A percentile compares a stretch with the other conserved stretches of the same genome.
Conservation (phyloP, 495 filamentous ascomycete genomes). For the Antarctomyces pellizariae region DNA sequence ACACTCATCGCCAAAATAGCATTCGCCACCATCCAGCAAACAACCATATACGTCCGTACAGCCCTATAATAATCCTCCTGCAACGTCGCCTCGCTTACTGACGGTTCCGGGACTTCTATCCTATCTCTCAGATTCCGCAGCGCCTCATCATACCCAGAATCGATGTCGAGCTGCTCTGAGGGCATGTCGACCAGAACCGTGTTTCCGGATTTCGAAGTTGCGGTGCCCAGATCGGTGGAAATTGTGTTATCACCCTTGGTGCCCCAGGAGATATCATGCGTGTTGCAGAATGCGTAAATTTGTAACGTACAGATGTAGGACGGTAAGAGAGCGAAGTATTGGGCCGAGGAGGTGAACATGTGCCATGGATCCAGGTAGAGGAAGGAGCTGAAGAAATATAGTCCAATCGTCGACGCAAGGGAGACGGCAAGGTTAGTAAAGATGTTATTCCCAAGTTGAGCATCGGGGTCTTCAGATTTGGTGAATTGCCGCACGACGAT, state of each 20-base stretch:
- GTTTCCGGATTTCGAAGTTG: slow-evolving; percentile 41
- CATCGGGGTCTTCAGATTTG: slow-evolving; percentile 20
- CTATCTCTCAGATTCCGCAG: slow-evolving; percentile 88
- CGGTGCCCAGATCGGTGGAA: slow-evolving; percentile 73
- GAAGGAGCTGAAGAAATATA: slow-evolving; percentile 93
- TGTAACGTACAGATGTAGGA: slow-evolving; percentile 92
- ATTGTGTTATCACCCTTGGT: slow-evolving; percentile 96
- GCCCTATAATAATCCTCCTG: slow-evolving; percentile 98
- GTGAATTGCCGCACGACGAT: slow-evolving; percentile 66
- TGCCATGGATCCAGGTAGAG: slow-evolving; percentile 98
- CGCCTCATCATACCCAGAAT: slow-evolving; percentile 91
- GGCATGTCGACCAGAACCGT: slow-evolving; percentile 89
- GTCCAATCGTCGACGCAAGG: slow-evolving; percentile 66
- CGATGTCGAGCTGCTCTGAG: slow-evolving; percentile 90
- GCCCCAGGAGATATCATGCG: slow-evolving; percentile 96
- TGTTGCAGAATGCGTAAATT: slow-evolving; percentile 98
- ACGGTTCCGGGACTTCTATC: slow-evolving; percentile 45
- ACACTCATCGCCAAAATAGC: slow-evolving; percentile 84
- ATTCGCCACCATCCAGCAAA: slow-evolving; percentile 87
- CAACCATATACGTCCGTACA: slow-evolving; percentile 95
- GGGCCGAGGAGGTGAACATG: slow-evolving; percentile 83
- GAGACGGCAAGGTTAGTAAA: slow-evolving; percentile 90
- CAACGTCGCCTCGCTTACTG: slow-evolving; percentile 48
- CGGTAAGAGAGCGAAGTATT: slow-evolving; percentile 85
- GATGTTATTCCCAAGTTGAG: slow-evolving; percentile 55